phyloP scores from a whole-genome alignment of 768 basidiomycete genomes.

The Myochromella boudieri region DNA sequence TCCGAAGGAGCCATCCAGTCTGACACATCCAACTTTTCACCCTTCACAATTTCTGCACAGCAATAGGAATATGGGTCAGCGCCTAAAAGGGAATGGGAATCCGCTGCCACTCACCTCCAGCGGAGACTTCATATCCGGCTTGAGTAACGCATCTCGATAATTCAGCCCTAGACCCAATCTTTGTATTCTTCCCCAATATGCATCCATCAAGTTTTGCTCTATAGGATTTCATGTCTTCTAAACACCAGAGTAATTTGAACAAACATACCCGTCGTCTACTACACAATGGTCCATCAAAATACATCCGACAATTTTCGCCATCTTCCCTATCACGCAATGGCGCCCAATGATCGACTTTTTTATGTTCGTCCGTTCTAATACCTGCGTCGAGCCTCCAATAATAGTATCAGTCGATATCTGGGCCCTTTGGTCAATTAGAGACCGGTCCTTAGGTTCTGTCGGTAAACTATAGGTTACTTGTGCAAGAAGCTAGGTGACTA shows the following conservation, averaged over 20 bases:
- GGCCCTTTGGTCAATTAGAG: slow-evolving; percentile 75
- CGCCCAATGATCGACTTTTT: slow-evolving; percentile 79
- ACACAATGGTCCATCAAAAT: slow-evolving; percentile 88
- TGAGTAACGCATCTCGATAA: slow-evolving; percentile 70
- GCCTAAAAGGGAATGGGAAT: not conserved
- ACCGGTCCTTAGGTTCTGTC: slow-evolving; percentile 58
- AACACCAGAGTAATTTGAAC: not conserved
- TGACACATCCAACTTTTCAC: slow-evolving; percentile 21
- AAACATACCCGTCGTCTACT: slow-evolving; percentile 77
- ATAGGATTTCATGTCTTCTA: slow-evolving; percentile 6
- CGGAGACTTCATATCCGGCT: slow-evolving; percentile 71
- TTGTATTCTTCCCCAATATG: slow-evolving; percentile 74
- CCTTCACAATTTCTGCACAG: slow-evolving; percentile 14
- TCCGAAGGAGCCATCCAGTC: slow-evolving; percentile 20
- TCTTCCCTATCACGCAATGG: slow-evolving; percentile 83
- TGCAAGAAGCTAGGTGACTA: slow-evolving; percentile 45
- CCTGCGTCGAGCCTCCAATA: slow-evolving; percentile 78
- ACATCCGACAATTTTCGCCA: slow-evolving; percentile 81
- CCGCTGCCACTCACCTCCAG: slow-evolving; percentile 47
- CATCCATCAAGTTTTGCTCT: slow-evolving; percentile 79
- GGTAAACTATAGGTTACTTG: slow-evolving; percentile 53
- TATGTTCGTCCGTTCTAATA: slow-evolving; percentile 78
- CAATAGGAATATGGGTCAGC: not conserved
- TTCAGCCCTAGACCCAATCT: slow-evolving; percentile 68
- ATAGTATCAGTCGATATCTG: slow-evolving; percentile 84